Evolutionary conservation across 108 stramenopile species (phyloP), one percentile per base, ranked within the genome.

Genomic region (Cyclotella atomus): DNA sequence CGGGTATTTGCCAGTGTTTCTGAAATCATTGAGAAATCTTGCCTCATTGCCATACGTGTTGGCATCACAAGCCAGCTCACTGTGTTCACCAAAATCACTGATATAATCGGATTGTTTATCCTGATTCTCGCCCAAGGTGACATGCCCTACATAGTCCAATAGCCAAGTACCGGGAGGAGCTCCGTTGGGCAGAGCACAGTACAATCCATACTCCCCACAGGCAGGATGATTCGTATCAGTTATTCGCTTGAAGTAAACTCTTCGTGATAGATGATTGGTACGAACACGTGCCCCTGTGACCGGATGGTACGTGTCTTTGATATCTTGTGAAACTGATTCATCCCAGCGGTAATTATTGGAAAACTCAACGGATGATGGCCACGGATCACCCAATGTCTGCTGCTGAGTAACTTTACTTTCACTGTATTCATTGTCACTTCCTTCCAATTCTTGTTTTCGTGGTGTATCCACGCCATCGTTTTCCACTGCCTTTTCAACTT

Each of bases 341-440:
- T 76, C 77, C 77, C 77, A 79, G 2, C 65, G 46, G 45, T 79
- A 79, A 44, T 79, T 67, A 59, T 79, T 79, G 9, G 77, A 79
- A 38, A 71, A 79, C 5, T 60, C 36, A 10, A 79, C 77, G 36
- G 46, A 28, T 2, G 46, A 9, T 36, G 77, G 77, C 77, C 77
- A 79, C 0, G 21, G 23, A 2, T 28, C 32, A 7, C 41, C 21
- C 19, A 35, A 2, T 7, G 10, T 5, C 3, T 28, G 14, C 24
- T 59, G 55, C 12, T 30, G 53, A 46, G 41, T 60, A 27, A 33
- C 44, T 0, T 65, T 7, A 24, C 46, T 45, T 16, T 16, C 25
- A 28, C 20, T 52, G 46, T 61, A 65, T 24, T 70, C 69, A 20
- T 68, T 50, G 57, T 70, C 76, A 21, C 73, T 66, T 6, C 43